These are phyloP conservation scores for Solanum ossicruentum DNA, from an alignment of 257 asterid species.

Conservation along the genomic window DNA sequence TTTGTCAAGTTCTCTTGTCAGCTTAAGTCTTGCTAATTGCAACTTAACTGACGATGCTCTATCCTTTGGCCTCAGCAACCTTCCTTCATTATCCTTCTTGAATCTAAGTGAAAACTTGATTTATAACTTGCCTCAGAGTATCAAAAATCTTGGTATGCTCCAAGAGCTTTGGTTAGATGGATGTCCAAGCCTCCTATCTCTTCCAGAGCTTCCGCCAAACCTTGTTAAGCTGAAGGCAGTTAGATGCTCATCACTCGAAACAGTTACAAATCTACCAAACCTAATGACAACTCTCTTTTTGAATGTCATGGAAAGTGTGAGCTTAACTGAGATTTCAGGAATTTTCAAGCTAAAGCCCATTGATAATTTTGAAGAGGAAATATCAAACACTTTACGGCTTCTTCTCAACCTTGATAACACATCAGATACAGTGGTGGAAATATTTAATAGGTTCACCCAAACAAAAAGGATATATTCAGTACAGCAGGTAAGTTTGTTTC, in stretches of 20 bases:
- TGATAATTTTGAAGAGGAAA: neutral
- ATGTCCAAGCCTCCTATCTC: neutral
- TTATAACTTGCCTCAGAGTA: neutral
- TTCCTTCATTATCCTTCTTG: neutral
- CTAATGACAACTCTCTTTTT: slow-evolving; percentile 1
- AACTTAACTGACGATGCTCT: neutral
- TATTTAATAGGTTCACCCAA: neutral
- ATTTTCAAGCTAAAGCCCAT: slow-evolving; percentile 2
- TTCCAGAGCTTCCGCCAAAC: slow-evolving; percentile 5
- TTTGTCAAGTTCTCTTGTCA: slow-evolving; percentile 1
- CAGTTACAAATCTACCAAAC: slow-evolving; percentile 5
- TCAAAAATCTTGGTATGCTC: neutral
- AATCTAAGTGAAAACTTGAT: slow-evolving; percentile 3
- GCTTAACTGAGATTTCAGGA: slow-evolving; percentile 1
- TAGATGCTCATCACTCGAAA: slow-evolving; percentile 1
- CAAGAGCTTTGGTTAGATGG: slow-evolving; percentile 1
- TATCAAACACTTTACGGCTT: neutral
- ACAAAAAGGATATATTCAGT: neutral
- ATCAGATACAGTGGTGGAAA: neutral
- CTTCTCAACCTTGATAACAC: neutral
- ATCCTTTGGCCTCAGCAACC: neutral
- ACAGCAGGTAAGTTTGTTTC: neutral
- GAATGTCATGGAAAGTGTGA: neutral
- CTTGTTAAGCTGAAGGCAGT: neutral
- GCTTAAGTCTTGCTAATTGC: slow-evolving; percentile 6